These are phyloP conservation scores for Xenoacremonium recifei DNA, from an alignment of 2,329 filamentous ascomycete genomes.

Conservation along the genomic window DNA sequence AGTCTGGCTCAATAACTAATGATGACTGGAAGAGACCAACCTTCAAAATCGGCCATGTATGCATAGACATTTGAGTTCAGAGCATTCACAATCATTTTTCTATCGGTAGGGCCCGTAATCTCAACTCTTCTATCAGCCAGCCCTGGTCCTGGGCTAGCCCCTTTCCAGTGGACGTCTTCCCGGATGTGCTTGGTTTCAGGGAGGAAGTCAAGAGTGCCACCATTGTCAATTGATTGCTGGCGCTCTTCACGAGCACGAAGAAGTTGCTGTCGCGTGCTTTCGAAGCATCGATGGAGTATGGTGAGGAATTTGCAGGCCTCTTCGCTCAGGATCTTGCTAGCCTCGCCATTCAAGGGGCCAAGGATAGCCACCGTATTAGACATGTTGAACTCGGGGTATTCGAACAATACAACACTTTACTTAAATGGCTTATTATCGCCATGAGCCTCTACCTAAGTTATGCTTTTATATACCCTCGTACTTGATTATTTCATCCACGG, in stretches of 20 bases:
- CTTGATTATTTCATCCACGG: no score
- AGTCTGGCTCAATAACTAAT: background rate
- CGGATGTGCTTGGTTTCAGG: constrained; percentile 95
- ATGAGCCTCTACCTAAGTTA: no score
- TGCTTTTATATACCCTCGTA: no score
- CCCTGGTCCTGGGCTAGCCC: constrained; percentile 85
- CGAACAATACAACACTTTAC: no score
- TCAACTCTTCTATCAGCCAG: constrained; percentile 91
- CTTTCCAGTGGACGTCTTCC: constrained; percentile 91
- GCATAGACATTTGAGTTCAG: constrained; percentile 96
- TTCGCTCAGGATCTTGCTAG: constrained; percentile 88
- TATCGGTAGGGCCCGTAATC: constrained; percentile 94
- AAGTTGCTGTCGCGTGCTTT: constrained; percentile 80
- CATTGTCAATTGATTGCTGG: constrained; percentile 91
- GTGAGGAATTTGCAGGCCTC: constrained; percentile 89
- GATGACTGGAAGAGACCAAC: constrained; percentile 50
- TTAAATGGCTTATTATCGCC: no score
- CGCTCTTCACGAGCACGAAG: constrained; percentile 82
- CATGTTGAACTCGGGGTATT: no score
- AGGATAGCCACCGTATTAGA: constrained; percentile 84
- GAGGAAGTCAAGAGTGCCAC: constrained; percentile 86
- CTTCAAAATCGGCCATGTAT: constrained; percentile 99
- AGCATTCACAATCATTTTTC: constrained; percentile 99
- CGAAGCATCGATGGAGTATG: constrained; percentile 93
- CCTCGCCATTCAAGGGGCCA: constrained; percentile 71